Evolutionary conservation across 805 yeast species (phyloP), one percentile per base, ranked within the genome.

Genomic region (Teunomyces atbi): DNA sequence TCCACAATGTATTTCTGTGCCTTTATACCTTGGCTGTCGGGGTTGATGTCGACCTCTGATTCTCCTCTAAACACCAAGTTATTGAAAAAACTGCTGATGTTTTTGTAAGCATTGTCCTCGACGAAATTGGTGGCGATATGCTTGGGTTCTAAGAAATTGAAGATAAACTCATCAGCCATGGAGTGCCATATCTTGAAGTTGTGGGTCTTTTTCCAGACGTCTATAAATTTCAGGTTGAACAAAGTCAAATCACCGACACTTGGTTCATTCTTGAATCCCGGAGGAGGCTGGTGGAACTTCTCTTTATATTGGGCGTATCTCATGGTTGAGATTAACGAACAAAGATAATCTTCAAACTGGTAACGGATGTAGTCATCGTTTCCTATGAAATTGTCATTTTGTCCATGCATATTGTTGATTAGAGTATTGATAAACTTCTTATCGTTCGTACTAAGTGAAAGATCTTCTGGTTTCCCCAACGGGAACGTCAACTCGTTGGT

Each of bases 261-360:
- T n/a, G 46, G 23, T 8, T 27, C 30, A 26, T 52, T 45, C 27
- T 49, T 38, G 41, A 73, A 73, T 0, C 78, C 78, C 0, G 78
- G 77, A 1, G 78, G 78, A n/a, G 58, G 60, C 42, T 55, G 62
- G 13, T 55, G 45, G 47, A 69, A 73, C 41, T 64, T 57, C 4
- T 65, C 68, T 8, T 78, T 54, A 57, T 84, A 89, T 42, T 76
- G 81, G 53, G 78, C 78, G 55, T 83, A 86, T 62, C 95, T 86
- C 18, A 79, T 82, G 20, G 87, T 76, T 0, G 96, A 74, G 19
- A 92, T 62, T 51, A 94, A 62, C 8, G 95, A 89, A 48, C 86
- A 77, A 20, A 91, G 65, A 59, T 94, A 94, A 57, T 91, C 97
- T 60, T 94, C 99, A 64, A 92, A 91, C 57, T 83, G 89, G 66